Conservation (phyloP, 176 grass and related monocot species). For the Oryza punctata region DNA sequence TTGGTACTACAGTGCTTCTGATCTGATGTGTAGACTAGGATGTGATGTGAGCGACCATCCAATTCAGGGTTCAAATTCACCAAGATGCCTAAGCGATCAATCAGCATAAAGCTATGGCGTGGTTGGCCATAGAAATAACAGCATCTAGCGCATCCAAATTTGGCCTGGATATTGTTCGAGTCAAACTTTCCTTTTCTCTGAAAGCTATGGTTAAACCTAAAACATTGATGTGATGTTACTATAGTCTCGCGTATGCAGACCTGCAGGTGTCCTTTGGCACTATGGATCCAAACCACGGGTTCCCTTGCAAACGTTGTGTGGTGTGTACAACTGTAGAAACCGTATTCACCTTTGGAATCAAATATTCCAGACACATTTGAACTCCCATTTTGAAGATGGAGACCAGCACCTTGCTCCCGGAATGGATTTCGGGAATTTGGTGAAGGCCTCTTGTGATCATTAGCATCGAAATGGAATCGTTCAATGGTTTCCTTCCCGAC, state of each 20-base stretch:
- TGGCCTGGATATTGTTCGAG: neutral
- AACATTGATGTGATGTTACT: slow-evolving; percentile 8
- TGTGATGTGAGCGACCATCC: neutral
- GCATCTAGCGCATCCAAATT: neutral
- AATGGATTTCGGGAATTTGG: neutral
- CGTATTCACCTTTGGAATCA: neutral
- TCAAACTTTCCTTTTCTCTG: neutral
- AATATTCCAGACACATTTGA: neutral
- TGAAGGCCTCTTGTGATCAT: neutral
- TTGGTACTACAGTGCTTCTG: neutral
- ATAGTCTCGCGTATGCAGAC: neutral
- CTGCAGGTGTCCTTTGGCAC: neutral
- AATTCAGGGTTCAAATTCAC: neutral
- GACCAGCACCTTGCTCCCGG: neutral
- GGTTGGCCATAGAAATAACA: slow-evolving; percentile 7
- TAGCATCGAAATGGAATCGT: neutral
- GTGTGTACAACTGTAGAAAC: neutral
- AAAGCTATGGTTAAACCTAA: neutral
- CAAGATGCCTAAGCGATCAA: neutral
- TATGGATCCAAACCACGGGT: neutral
- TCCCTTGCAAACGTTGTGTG: neutral
- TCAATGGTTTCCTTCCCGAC: neutral
- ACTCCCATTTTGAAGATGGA: neutral
- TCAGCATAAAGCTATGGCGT: neutral
- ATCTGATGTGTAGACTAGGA: neutral